Percentiles rank a stretch among this genome's conserved stretches.
phyloP scores from a whole-genome alignment of 192 early-diverging fungal genomes.

The Dispira simplex region DNA sequence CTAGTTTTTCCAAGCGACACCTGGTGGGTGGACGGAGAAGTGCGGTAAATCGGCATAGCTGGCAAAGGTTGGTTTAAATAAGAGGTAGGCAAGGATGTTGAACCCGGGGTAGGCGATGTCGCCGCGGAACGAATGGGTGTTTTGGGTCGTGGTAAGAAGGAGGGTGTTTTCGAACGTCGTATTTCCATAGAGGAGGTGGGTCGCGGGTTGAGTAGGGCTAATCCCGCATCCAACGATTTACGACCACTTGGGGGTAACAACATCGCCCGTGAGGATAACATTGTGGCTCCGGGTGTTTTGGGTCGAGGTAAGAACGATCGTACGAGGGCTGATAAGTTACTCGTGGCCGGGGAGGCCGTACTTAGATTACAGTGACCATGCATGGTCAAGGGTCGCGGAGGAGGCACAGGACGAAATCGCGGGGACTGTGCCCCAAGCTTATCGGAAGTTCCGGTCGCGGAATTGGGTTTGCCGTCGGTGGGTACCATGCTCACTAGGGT shows the following conservation, averaged over 20 bases:
- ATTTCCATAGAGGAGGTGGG: slow-evolving; percentile 5
- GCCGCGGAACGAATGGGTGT: slow-evolving; percentile 6
- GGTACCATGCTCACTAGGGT: too few species aligned
- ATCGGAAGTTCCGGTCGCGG: too few species aligned
- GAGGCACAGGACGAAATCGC: neutral
- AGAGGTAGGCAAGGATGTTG: neutral
- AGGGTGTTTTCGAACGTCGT: slow-evolving; percentile 5
- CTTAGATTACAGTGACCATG: neutral
- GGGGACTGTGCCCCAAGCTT: too few species aligned
- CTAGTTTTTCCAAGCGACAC: neutral
- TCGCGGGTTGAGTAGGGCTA: neutral
- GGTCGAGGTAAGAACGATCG: neutral
- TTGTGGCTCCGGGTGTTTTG: slow-evolving; percentile 1
- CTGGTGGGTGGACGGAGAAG: neutral
- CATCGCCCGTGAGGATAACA: too few species aligned
- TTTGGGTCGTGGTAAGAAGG: slow-evolving; percentile 8
- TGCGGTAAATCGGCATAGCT: neutral
- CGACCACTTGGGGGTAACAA: neutral
- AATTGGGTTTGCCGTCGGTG: too few species aligned
- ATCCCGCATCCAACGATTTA: slow-evolving; percentile 4
- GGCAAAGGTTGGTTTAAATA: slow-evolving; percentile 4
- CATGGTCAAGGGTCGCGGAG: neutral
- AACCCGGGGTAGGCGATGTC: neutral
- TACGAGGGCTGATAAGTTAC: too few species aligned
- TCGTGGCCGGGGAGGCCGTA: neutral